Evolutionary conservation across 2,329 filamentous ascomycete species (phyloP).

Genomic region (Nannizzia gypsea): DNA sequence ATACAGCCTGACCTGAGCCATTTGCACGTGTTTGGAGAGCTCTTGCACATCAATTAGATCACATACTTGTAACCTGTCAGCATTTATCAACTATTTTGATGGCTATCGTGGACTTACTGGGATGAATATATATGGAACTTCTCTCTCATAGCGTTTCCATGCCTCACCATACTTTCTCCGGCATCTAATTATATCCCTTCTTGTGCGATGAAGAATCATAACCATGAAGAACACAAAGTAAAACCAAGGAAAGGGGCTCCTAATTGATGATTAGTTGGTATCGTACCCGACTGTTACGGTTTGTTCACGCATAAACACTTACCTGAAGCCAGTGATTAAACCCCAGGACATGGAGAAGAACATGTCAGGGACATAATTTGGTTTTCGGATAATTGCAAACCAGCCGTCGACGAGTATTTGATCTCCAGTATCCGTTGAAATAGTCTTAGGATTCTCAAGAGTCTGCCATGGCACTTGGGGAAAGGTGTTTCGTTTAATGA

Average conservation of each 20-base stretch:
- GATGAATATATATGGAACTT: slow-evolving; percentile 75
- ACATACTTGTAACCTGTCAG: too few species aligned
- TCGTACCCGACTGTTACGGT: too few species aligned
- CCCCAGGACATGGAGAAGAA: slow-evolving; percentile 70
- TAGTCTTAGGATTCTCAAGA: slow-evolving; percentile 66
- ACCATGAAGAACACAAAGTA: slow-evolving; percentile 67
- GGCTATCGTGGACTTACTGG: slow-evolving; percentile 39
- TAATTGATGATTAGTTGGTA: too few species aligned
- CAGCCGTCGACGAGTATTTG: slow-evolving; percentile 74
- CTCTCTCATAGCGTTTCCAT: slow-evolving; percentile 68
- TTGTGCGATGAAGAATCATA: slow-evolving; percentile 71
- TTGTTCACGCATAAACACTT: too few species aligned
- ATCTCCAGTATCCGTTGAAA: slow-evolving; percentile 60
- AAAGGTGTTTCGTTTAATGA: slow-evolving; percentile 62
- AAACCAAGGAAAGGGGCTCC: slow-evolving; percentile 76
- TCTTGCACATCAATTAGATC: too few species aligned
- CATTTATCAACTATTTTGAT: too few species aligned
- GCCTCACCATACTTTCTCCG: slow-evolving; percentile 67
- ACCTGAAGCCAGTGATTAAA: slow-evolving; percentile 62
- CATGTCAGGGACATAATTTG: slow-evolving; percentile 69
- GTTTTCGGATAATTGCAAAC: slow-evolving; percentile 67
- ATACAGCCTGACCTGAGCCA: too few species aligned
- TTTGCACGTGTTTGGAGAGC: too few species aligned
- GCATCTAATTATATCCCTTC: slow-evolving; percentile 64
- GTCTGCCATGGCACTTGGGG: slow-evolving; percentile 84